phyloP scores from a whole-genome alignment of 2,329 filamentous ascomycete species.

The Hymenoscyphus infarciens region DNA sequence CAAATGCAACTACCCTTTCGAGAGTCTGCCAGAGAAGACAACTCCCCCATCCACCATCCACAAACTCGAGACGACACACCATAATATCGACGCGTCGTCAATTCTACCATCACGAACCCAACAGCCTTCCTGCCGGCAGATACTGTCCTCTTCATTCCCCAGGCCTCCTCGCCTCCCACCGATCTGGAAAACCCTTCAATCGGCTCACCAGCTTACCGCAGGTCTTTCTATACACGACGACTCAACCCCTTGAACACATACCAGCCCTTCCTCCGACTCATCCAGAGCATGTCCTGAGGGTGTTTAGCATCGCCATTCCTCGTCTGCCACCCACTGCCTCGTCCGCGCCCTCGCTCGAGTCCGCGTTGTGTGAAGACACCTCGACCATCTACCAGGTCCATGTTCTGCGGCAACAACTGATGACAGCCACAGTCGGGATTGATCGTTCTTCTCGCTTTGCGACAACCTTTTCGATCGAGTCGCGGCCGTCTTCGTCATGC shows the following conservation, averaged over 20 bases:
- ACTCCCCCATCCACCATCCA: neutral
- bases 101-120: constrained; percentile 1
- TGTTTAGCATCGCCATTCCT: constrained; percentile 3
- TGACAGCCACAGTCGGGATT: constrained; percentile 25
- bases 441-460: constrained; percentile 28
- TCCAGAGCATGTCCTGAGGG: neutral
- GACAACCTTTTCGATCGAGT: constrained; percentile 33
- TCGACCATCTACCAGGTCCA: constrained; percentile 11
- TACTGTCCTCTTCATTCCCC: neutral
- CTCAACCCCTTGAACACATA: neutral
- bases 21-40: neutral
- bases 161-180: constrained; percentile 10
- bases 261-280: neutral
- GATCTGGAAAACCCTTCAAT: constrained; percentile 11
- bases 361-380: constrained; percentile 16
- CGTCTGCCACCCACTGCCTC: constrained; percentile 1
- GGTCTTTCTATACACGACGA: constrained; percentile 9
- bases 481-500: constrained; percentile 38
- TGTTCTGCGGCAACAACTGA: constrained; percentile 26
- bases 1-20: constrained; percentile 13
- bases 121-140: neutral
- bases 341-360: constrained; percentile 17
- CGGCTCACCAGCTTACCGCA: constrained; percentile 8
- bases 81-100: constrained; percentile 15
- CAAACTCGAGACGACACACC: constrained; percentile 3